A percentile compares a stretch with the other conserved stretches of the same genome.
Evolutionary conservation across 805 yeast genomes (phyloP).

Genomic region (Kodamaea lidongshanica): DNA sequence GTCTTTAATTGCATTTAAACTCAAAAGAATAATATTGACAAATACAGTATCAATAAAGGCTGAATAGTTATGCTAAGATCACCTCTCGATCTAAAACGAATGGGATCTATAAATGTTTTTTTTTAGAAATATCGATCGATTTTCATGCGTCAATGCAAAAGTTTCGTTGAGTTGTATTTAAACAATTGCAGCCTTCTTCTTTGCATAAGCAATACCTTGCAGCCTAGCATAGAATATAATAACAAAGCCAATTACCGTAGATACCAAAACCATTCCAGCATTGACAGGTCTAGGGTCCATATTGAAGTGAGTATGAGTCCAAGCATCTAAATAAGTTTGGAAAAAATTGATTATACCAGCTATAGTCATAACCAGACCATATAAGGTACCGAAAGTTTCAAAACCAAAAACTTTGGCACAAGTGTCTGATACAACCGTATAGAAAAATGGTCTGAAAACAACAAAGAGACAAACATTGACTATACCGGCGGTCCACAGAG

Average conservation of each 20-base stretch:
- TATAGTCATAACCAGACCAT: constrained; percentile 50
- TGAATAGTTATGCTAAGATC: too few species aligned
- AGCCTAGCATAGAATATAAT: constrained; percentile 35
- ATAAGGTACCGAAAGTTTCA: constrained; percentile 54
- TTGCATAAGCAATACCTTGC: constrained; percentile 7
- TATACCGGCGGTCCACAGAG: constrained; percentile 36
- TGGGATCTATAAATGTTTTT: too few species aligned
- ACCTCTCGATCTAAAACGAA: too few species aligned
- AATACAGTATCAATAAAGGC: too few species aligned
- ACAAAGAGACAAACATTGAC: constrained; percentile 44
- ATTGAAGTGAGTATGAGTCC: constrained; percentile 45
- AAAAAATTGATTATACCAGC: constrained; percentile 47
- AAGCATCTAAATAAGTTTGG: constrained; percentile 42
- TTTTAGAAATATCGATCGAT: too few species aligned
- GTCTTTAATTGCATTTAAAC: too few species aligned
- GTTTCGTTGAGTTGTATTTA: background rate
- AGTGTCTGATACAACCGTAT: constrained; percentile 51
- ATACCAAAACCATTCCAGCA: constrained; percentile 30
- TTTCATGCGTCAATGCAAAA: background rate
- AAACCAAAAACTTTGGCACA: constrained; percentile 61
- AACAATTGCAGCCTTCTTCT: constrained; percentile 3
- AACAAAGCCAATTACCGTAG: constrained; percentile 37
- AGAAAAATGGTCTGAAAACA: constrained; percentile 51
- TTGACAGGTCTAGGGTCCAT: constrained; percentile 55
- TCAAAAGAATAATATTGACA: too few species aligned